Percentiles rank a stretch among this genome's conserved stretches.
Conservation (phyloP, 1,284 basidiomycete species). For the Austroboletus novae-zelandiae region DNA sequence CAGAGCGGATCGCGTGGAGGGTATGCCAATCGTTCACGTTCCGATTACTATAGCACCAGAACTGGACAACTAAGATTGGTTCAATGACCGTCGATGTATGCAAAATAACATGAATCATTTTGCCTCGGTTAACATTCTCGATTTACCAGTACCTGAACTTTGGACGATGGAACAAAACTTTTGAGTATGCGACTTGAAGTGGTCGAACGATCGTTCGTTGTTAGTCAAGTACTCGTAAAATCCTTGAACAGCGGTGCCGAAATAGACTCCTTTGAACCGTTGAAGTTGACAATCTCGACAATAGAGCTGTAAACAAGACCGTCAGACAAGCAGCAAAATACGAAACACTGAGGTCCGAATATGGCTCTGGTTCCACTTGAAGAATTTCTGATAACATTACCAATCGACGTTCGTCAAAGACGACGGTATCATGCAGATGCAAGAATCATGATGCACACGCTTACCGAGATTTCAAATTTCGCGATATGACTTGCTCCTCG, state of each 20-base stretch:
- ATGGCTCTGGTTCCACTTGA: not conserved
- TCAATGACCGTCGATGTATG: not conserved
- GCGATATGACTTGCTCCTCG: not conserved
- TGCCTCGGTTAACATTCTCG: slow-evolving; percentile 20
- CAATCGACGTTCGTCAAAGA: not conserved
- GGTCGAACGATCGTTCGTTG: not conserved
- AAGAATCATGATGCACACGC: not conserved
- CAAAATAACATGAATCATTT: not conserved
- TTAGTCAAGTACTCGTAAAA: not conserved
- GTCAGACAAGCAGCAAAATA: not conserved
- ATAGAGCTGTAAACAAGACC: not conserved
- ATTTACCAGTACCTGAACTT: slow-evolving; percentile 25
- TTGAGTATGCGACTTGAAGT: no score
- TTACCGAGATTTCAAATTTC: not conserved
- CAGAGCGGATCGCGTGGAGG: slow-evolving; percentile 9
- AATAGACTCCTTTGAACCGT: not conserved
- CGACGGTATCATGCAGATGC: no score
- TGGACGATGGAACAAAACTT: slow-evolving; percentile 22
- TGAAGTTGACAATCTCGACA: not conserved
- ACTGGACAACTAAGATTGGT: slow-evolving; percentile 5
- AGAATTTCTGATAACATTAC: no score
- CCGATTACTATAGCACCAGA: slow-evolving; percentile 10
- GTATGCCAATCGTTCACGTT: slow-evolving; percentile 1
- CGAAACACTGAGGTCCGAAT: not conserved
- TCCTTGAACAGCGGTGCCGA: not conserved